Conservation (phyloP, 2,329 filamentous ascomycete genomes). For the Aspergillus costaricaensis region DNA sequence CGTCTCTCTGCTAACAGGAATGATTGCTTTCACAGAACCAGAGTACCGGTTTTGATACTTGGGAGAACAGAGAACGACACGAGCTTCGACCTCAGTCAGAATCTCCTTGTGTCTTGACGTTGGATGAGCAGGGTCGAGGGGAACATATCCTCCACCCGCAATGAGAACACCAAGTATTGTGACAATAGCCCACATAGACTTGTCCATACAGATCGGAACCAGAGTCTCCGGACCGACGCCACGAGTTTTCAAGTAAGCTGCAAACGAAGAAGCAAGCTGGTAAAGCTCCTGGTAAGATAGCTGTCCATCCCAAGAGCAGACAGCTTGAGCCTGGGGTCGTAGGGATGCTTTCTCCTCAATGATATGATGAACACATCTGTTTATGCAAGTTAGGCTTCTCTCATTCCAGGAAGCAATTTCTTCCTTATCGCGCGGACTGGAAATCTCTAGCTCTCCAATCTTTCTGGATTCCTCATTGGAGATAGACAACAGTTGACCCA, state of each 20-base stretch:
- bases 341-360: conserved; percentile 28
- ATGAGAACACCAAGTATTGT: conserved; percentile 37
- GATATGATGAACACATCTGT: conserved; percentile 37
- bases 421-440: conserved; percentile 37
- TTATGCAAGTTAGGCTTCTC: conserved; percentile 23
- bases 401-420: conserved; percentile 38
- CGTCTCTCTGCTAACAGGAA: conserved; percentile 36
- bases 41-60: conserved; percentile 33
- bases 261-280: conserved; percentile 32
- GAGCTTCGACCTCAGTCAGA: conserved; percentile 32
- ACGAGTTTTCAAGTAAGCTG: conserved; percentile 32
- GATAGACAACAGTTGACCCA: conserved; percentile 36
- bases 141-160: conserved; percentile 38
- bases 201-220: conserved; percentile 38
- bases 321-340: conserved; percentile 34
- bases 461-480: conserved; percentile 24
- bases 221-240: conserved; percentile 36
- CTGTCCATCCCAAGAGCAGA: conserved; percentile 40
- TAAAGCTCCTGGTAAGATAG: conserved; percentile 37
- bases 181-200: conserved; percentile 38
- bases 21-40: conserved; percentile 31
- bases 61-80: conserved; percentile 37
- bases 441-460: conserved; percentile 32
- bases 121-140: conserved; percentile 39
- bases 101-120: conserved; percentile 37